Base-by-base conservation (phyloP, 83 land plant species). In the Picea abies region DNA sequence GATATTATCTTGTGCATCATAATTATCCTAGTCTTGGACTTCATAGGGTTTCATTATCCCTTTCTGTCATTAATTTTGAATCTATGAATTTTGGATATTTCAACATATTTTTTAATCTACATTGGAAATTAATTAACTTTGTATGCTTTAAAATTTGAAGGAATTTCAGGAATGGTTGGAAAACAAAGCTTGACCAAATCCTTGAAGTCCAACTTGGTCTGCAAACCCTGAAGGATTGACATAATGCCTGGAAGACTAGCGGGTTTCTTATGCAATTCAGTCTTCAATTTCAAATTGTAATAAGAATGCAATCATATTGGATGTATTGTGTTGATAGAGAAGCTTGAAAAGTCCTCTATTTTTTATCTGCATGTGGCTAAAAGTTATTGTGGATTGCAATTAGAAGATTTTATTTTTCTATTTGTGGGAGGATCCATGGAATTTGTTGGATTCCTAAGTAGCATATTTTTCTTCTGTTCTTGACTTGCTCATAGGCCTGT, bases 131-230 rank as follows among this genome's bases (percentile, higher is more conserved):
- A 73, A 82, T 8, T 84, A 60, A 41, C 23, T 11, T 5, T 63
- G 14, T 4, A 14, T 44, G 29, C 1, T n/a, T 61, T 22, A 37
- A 32, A 64, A 35, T 35, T 39, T 86, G 86, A 89, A 97, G 99
- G 91, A 94, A 92, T 94, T 96, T 76, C 96, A 97, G 86, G 99
- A 97, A 77, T 92, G 90, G 90, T 83, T 97, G 70, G 94, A 95
- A 63, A 92, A 90, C 88, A 97, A 95, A 86, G 99, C 99, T 2
- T 79, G 96, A 32, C 90, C 95, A 9, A 93, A 89, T 86, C 87
- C 87, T 11, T 89, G 85, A 83, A 92, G 94, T 78, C 98, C 98
- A 4, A 81, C 92, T 10, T 84, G 83, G 70, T 87, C 94, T 6
- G 85, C 88, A 1, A 89, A 87, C 25, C 86, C 90, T 32, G 96